Evolutionary conservation across 208 protist genomes (phyloP).

Genomic region (Trypanosoma brucei): DNA sequence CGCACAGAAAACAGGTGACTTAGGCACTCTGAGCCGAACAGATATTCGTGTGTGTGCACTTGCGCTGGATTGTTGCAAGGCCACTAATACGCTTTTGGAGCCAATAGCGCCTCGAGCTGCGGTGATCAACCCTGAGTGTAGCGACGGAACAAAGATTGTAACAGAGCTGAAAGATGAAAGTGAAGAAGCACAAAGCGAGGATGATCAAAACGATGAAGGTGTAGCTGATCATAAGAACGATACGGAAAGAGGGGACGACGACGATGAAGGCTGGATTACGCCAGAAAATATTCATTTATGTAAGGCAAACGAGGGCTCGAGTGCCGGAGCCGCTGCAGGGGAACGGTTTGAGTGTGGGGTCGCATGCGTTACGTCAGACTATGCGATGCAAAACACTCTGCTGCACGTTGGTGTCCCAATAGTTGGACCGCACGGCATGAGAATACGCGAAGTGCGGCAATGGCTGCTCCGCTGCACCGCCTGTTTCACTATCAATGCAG

Average conservation of each 20-base stretch:
- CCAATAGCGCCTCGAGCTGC: constrained; percentile 58
- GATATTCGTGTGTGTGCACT: constrained; percentile 88
- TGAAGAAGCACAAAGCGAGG: neutral
- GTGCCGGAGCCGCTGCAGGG: constrained; percentile 13
- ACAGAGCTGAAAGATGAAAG: constrained; percentile 14
- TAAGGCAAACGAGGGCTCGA: constrained; percentile 5
- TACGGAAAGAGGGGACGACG: constrained; percentile 34
- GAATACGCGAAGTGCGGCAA: constrained; percentile 81
- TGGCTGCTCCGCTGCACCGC: constrained; percentile 90
- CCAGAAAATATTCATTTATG: constrained; percentile 79
- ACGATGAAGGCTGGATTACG: constrained; percentile 90
- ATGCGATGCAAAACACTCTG: constrained; percentile 93
- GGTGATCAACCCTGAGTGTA: constrained; percentile 38
- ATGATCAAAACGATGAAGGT: constrained; percentile 1
- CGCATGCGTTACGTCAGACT: constrained; percentile 93
- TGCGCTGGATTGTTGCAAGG: constrained; percentile 73
- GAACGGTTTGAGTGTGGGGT: constrained; percentile 69
- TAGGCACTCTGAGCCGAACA: constrained; percentile 82
- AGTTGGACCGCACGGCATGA: constrained; percentile 81
- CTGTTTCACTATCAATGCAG: constrained; percentile 81
- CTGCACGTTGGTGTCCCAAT: constrained; percentile 89
- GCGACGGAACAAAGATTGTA: constrained; percentile 17
- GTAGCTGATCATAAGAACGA: constrained; percentile 12
- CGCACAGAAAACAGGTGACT: constrained; percentile 87
- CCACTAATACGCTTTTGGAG: constrained; percentile 26